Evolutionary conservation across 768 basidiomycete genomes (phyloP).

Genomic region (Holtermanniella nyarrowii): DNA sequence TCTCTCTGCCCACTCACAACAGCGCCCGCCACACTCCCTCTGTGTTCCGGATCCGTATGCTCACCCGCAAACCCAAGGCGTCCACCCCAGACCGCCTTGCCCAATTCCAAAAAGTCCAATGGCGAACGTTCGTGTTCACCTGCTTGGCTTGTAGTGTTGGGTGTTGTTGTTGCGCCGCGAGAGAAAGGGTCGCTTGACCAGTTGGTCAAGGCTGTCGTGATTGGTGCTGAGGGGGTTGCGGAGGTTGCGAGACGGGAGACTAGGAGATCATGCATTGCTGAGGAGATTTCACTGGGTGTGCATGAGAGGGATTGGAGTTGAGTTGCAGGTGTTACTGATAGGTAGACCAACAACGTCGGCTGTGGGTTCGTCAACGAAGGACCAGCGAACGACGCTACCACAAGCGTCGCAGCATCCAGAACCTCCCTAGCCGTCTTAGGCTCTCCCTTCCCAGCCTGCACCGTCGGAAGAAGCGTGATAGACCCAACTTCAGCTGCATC

Average conservation of each 20-base stretch:
- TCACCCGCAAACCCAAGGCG: conserved; percentile 44
- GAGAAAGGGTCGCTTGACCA: conserved; percentile 41
- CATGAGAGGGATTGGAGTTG: conserved; percentile 7
- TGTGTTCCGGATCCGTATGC: conserved; percentile 43
- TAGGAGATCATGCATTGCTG: conserved; percentile 28
- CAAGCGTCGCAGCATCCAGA: conserved; percentile 22
- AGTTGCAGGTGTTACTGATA: conserved; percentile 32
- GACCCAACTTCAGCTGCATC: conserved; percentile 22
- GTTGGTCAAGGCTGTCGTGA: conserved; percentile 29
- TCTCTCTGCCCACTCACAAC: conserved; percentile 42
- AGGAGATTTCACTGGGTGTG: conserved; percentile 15
- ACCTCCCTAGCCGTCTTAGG: conserved; percentile 11
- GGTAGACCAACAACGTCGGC: conserved; percentile 33
- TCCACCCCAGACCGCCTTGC: conserved; percentile 37
- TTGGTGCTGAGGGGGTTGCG: not conserved
- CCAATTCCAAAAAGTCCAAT: conserved; percentile 41
- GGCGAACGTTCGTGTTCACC: conserved; percentile 32
- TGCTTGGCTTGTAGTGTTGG: conserved; percentile 18
- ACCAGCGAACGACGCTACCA: conserved; percentile 25
- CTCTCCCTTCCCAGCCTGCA: conserved; percentile 9
- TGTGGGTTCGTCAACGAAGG: conserved; percentile 15
- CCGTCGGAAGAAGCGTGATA: conserved; percentile 35
- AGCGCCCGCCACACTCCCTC: conserved; percentile 42
- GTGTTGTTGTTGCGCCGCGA: conserved; percentile 41
- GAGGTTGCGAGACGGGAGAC: conserved; percentile 14